Evolutionary conservation across 306 rosid genomes (phyloP), one percentile per base, ranked within the genome.

Genomic region (Macrotyloma uniflorum): DNA sequence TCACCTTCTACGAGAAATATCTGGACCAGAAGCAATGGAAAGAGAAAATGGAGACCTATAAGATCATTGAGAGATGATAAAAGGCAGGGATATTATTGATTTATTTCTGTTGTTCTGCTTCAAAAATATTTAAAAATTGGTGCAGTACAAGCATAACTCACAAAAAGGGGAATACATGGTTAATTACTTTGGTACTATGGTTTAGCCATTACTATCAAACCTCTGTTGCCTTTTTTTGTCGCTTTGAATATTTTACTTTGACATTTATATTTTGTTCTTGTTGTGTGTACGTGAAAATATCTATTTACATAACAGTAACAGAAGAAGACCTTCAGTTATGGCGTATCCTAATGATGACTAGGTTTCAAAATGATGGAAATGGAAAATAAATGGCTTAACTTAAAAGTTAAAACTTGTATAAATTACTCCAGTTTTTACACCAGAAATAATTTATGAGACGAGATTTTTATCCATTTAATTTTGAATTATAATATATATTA

Each of bases 11-110:
- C 12, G 93, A 92, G 79, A 94, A 83, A 77, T 72, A 75, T 82
- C 55, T 90, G 58, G 90, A 89, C 28, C 78, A 76, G 51, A 75
- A 71, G 30, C 50, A 67, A 58, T 94, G 98, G 98, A 78, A 80
- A 55, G 95, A 92, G 49, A 78, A 79, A 28, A 71, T 63, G 49
- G 62, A 83, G 47, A 80, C 82, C 22, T 89, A 83, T 82, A 79
- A 66, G 62, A 89, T 84, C 51, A 75, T 54, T 42, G 75, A 51
- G 70, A 47, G 49, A 38, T 72, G 53, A 76, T 78, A 83, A 49
- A 75, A 18, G 70, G 15, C 40, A 45, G 51, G 32, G 51, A 69
- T 6, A 5, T 75, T 38, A 38, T 9, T 2, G 49, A 10, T 59
- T 61, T 14, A n/a, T 47, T 36, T 58, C 57, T 47, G 72, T 28